Base-by-base conservation (phyloP, 139 green algal species). In the Prasinococcaceae sp. region DNA sequence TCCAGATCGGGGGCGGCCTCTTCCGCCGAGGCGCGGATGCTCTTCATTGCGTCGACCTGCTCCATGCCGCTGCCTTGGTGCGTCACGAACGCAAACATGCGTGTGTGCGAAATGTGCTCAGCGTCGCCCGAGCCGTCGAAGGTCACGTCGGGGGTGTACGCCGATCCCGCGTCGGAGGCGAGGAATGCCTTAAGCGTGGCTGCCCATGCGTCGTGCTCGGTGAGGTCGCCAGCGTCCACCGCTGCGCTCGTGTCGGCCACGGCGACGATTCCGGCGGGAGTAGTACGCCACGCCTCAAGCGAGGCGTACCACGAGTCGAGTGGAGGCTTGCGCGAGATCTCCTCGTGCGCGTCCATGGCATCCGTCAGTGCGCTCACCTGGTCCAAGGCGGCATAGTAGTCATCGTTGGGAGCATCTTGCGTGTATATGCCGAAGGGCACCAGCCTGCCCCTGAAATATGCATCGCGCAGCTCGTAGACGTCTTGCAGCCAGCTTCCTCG, bases 381-480 rank as follows among this genome's bases (percentile, higher is more conserved):
- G 36, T 73, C 57, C 50, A 66, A 51, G 50, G 68, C 50, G 44
- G 61, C 23, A 22, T 61, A 73, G 33, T 69, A 73, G 39, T 63
- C 48, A 14, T 47, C 23, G n/a, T 66, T 48, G 1, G 19, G 1
- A 0, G 49, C 20, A 10, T 62, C 57, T 8, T 56, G 53, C 17
- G 68, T 73, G 63, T 69, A 73, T 0, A 58, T 57, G 6, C 17
- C 19, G 14, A 76, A 61, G 2, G 51, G 45, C 5, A 54, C 23
- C 16, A 43, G 50, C 20, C 55, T 47, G 30, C 50, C 44, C 22
- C 23, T 36, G 46, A 75, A 78, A 35, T 65, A 68, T 22, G 37
- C 24, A 5, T 69, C 39, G 29, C 58, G 48, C 24, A 68, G 29
- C 30, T 38, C n/a, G 26, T 64, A 62, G 22, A 50, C 62, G 23